Evolutionary conservation across 1,284 basidiomycete genomes (phyloP), one percentile per base, ranked within the genome.

Genomic region (Marasmius fiardii): DNA sequence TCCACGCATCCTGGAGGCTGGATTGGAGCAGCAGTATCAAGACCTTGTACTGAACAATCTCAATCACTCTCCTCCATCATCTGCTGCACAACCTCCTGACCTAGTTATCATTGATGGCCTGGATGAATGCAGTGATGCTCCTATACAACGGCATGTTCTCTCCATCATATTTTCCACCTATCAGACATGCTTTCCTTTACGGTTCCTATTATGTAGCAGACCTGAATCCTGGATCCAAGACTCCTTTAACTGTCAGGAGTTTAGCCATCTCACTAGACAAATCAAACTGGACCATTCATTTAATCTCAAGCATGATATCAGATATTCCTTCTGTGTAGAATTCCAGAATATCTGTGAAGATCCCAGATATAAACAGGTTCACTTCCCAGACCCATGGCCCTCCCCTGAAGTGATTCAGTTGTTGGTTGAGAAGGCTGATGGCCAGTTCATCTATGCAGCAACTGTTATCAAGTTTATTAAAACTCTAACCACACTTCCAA

Each of bases 401-500:
- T 52, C 59, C 1, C 23, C 51, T 0, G 53, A 56, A 3, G 56
- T 56, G 31, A 57, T 66, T 12, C 56, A 63, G 24, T 37, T 47
- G 10, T 58, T 67, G 14, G 64, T 65, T 3, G 52, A 62, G 24
- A 58, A 63, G 14, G 58, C 66, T 5, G 56, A 57, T 7, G 65
- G 66, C 0, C 64, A 67, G 43, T 66, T 62, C 34, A 63, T 63
- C 10, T 68, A 66, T 52, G 65, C 66, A 1, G 55, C 63, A 1
- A 65, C 66, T 4, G 62, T 67, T 2, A 61, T 67, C 33, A 63
- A 61, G 52, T 67, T 63, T 49, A 58, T 68, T 26, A 60, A 62
- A 26, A 58, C 60, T 6, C 51, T 59, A 0, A 56, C 63, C 43
- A 58, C 61, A 47, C 33, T 59, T 24, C 67, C 67, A 0, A 57